A percentile compares a stretch with the other conserved stretches of the same genome.
Conservation (phyloP, 495 filamentous ascomycete species). For the Talaromyces wortmannii region DNA sequence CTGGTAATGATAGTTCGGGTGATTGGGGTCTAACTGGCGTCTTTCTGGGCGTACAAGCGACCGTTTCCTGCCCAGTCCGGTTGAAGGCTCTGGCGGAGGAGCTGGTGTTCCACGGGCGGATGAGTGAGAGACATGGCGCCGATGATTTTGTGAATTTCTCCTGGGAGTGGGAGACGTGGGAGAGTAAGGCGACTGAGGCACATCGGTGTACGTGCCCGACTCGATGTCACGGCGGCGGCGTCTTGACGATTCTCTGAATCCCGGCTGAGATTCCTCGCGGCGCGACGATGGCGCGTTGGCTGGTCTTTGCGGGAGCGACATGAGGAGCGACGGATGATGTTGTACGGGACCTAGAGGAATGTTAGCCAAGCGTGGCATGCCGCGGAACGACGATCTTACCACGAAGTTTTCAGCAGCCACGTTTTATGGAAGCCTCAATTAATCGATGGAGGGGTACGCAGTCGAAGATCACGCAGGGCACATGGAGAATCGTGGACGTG, state of each 20-base stretch:
- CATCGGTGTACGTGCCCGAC: constrained; percentile 46
- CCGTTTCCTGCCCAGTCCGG: constrained; percentile 56
- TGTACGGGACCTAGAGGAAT: neutral
- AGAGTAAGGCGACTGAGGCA: constrained; percentile 25
- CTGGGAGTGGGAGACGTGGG: constrained; percentile 12
- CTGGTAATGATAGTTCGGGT: constrained; percentile 91
- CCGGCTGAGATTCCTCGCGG: constrained; percentile 45
- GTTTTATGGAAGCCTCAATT: too few relatives aligned
- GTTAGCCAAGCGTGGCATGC: neutral
- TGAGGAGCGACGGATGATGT: constrained; percentile 15
- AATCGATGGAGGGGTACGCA: too few relatives aligned
- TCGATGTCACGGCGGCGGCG: constrained; percentile 65
- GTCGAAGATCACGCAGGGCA: too few relatives aligned
- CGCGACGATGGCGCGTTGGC: constrained; percentile 45
- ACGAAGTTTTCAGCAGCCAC: neutral
- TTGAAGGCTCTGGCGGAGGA: neutral
- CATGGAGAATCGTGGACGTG: too few relatives aligned
- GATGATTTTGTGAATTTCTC: constrained; percentile 18
- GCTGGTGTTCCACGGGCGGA: constrained; percentile 14
- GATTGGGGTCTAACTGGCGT: constrained; percentile 68
- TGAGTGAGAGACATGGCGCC: constrained; percentile 25
- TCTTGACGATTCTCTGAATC: constrained; percentile 63
- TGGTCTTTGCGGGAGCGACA: constrained; percentile 66
- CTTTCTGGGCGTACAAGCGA: constrained; percentile 87
- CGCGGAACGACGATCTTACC: neutral